A percentile compares a stretch with the other conserved stretches of the same genome.
phyloP scores from a whole-genome alignment of 2,329 filamentous ascomycete species.

The Zymoseptoria passerinii region DNA sequence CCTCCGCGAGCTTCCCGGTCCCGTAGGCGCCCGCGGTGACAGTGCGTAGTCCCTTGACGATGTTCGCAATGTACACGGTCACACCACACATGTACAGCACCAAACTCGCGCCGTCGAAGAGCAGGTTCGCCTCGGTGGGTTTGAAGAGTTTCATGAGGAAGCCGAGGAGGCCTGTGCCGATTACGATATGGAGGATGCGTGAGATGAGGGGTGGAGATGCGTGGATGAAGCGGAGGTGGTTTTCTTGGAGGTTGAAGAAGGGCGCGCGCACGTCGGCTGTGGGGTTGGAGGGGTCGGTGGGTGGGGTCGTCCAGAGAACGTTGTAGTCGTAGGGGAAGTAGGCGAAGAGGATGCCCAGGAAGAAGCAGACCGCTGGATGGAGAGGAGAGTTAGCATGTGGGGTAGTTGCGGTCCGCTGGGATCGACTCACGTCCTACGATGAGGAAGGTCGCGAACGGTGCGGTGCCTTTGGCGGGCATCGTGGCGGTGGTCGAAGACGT shows the following conservation, averaged over 20 bases:
- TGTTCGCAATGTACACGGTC: conserved; percentile 91
- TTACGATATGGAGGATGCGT: conserved; percentile 88
- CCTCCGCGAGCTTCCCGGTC: conserved; percentile 31
- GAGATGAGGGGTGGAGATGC: conserved; percentile 83
- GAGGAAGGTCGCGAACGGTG: conserved; percentile 84
- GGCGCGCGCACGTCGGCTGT: conserved; percentile 37
- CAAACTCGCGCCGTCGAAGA: conserved; percentile 73
- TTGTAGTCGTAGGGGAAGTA: conserved; percentile 93
- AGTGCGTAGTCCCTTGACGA: conserved; percentile 85
- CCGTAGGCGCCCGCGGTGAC: conserved; percentile 66
- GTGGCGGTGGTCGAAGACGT: conserved; percentile 9
- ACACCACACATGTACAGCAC: conserved; percentile 76
- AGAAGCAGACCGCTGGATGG: conserved; percentile 67
- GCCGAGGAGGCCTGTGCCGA: conserved; percentile 76
- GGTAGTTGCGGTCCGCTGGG: too few species aligned
- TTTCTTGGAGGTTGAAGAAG: conserved; percentile 80
- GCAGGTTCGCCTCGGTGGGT: conserved; percentile 85
- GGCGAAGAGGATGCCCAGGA: conserved; percentile 95
- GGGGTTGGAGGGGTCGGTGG: conserved; percentile 35
- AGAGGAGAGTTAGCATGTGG: too few species aligned
- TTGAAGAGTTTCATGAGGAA: conserved; percentile 93
- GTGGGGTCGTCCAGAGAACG: conserved; percentile 66
- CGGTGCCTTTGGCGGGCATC: conserved; percentile 24
- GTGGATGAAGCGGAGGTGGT: conserved; percentile 84
- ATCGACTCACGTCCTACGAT: conserved; percentile 78